Evolutionary conservation across 225 moss, liverwort and hornwort species (phyloP).

Genomic region (Neckera pumila): DNA sequence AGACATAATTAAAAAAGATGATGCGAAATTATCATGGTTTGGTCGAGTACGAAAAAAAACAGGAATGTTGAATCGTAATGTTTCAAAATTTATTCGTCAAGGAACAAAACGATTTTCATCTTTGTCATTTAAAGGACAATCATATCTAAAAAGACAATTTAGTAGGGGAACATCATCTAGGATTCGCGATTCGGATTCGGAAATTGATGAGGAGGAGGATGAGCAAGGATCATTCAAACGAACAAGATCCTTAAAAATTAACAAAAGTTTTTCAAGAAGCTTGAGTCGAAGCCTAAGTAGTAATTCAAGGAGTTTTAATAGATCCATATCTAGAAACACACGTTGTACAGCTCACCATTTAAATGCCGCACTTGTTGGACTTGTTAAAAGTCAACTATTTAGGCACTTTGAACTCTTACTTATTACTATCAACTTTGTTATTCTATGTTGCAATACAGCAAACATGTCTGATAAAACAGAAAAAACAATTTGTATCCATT

Average conservation of each 20-base stretch:
- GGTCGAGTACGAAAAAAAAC: slow-evolving; percentile 16
- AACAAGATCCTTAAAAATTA: not conserved
- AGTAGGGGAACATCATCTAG: slow-evolving; percentile 8
- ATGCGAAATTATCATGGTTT: slow-evolving; percentile 69
- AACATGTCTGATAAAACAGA: slow-evolving; percentile 14
- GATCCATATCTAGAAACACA: slow-evolving; percentile 26
- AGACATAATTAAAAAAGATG: slow-evolving; percentile 61
- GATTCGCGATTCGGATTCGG: not conserved
- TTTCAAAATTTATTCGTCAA: slow-evolving; percentile 12
- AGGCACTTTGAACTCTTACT: slow-evolving; percentile 30
- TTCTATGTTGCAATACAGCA: slow-evolving; percentile 45
- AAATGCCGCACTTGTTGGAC: slow-evolving; percentile 19
- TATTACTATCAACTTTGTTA: slow-evolving; percentile 61
- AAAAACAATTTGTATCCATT: slow-evolving; percentile 50
- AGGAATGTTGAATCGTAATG: not conserved
- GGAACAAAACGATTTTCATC: slow-evolving; percentile 13
- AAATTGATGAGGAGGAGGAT: not conserved
- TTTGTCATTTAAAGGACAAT: slow-evolving; percentile 9
- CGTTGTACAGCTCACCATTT: slow-evolving; percentile 3
- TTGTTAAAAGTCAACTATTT: slow-evolving; percentile 57
- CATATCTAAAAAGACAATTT: slow-evolving; percentile 4
- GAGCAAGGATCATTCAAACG: slow-evolving; percentile 2
- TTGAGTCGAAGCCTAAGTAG: not conserved
- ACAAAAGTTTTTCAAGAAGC: slow-evolving; percentile 11
- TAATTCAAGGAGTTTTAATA: slow-evolving; percentile 19